phyloP scores from a whole-genome alignment of 179 eudicot genomes.

The Spinacia oleracea region DNA sequence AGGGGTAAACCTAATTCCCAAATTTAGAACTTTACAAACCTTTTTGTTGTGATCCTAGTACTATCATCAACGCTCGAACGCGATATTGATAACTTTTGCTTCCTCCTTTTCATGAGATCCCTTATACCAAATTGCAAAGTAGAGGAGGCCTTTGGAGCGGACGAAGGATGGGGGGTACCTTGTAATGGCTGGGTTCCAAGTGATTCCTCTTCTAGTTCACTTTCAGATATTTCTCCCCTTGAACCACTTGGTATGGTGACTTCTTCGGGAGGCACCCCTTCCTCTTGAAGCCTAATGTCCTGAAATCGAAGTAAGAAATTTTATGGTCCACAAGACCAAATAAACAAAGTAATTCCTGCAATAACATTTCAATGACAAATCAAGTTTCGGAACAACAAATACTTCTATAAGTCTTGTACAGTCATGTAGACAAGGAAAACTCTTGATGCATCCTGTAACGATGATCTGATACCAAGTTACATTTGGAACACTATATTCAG shows the following conservation, averaged over 20 bases:
- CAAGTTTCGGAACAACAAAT: slow-evolving; percentile 12
- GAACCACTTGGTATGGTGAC: slow-evolving; percentile 34
- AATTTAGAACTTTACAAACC: slow-evolving; percentile 38
- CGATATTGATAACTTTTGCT: slow-evolving; percentile 51
- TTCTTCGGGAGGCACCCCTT: slow-evolving; percentile 33
- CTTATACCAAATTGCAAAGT: slow-evolving; percentile 67
- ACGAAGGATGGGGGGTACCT: slow-evolving; percentile 38
- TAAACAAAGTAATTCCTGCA: neutral
- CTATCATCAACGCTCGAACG: slow-evolving; percentile 33
- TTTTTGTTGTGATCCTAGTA: slow-evolving; percentile 34
- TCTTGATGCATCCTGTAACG: neutral
- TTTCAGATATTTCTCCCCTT: slow-evolving; percentile 27
- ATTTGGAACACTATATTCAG: neutral
- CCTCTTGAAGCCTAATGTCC: slow-evolving; percentile 41
- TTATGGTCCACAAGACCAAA: slow-evolving; percentile 1
- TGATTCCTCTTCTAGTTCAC: slow-evolving; percentile 36
- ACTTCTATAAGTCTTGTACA: neutral
- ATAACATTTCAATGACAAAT: neutral
- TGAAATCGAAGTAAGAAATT: slow-evolving; percentile 31
- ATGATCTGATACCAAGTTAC: slow-evolving; percentile 1
- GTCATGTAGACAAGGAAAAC: neutral
- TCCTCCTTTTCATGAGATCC: slow-evolving; percentile 60
- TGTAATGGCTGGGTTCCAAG: slow-evolving; percentile 33
- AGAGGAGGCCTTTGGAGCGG: slow-evolving; percentile 44
- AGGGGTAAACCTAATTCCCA: neutral